Conservation (phyloP, 306 rosid species). For the Lablab purpureus region DNA sequence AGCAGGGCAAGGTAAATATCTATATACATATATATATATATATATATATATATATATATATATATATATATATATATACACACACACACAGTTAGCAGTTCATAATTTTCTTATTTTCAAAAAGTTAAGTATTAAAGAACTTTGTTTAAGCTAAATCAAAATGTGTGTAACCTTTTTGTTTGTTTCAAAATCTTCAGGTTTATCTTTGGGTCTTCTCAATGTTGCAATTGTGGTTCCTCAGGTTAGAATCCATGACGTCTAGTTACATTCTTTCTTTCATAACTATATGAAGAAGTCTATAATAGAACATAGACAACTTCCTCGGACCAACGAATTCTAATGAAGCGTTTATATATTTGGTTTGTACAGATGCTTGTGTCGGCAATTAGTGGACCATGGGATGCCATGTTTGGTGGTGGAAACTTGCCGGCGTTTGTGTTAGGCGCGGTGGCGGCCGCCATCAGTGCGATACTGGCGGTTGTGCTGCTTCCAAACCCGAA, state of each 20-base stretch:
- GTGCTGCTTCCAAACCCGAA: constrained; percentile 64
- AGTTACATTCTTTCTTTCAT: not conserved
- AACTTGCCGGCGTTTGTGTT: constrained; percentile 87
- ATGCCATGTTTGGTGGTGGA: constrained; percentile 76
- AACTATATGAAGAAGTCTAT: too few species aligned
- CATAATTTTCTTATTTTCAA: too few species aligned
- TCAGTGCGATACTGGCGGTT: constrained; percentile 61
- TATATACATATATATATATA: not conserved
- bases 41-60: too few species aligned
- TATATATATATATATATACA: too few species aligned
- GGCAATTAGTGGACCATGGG: constrained; percentile 68
- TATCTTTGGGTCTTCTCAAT: constrained; percentile 78
- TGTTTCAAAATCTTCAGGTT: constrained; percentile 53
- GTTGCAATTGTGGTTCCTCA: constrained; percentile 78
- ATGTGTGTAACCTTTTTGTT: not conserved
- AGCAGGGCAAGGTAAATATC: constrained; percentile 82
- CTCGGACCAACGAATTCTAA: not conserved
- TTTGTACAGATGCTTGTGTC: constrained; percentile 67
- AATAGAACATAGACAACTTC: too few species aligned
- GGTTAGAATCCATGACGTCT: constrained; percentile 38
- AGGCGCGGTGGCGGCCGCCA: constrained; percentile 61
- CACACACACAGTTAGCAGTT: too few species aligned
- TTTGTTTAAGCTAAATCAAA: too few species aligned
- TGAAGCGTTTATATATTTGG: not conserved
- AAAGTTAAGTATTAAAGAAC: too few species aligned